Base-by-base conservation (phyloP, 2,329 filamentous ascomycete species). In the Talaromyces sp. region DNA sequence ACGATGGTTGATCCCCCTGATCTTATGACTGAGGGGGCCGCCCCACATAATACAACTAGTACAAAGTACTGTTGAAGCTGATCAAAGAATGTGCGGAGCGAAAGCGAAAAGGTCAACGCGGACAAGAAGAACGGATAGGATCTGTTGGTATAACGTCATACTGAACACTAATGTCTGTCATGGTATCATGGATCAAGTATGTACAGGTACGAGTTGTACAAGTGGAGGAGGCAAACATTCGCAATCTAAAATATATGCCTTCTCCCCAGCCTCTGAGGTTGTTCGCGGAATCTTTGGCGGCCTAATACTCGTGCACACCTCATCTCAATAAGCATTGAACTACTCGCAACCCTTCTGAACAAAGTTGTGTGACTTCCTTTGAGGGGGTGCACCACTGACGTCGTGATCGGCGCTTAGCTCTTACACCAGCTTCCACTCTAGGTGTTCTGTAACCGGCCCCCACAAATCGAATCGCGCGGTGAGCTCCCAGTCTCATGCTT, bases 371-470 rank as follows among this genome's bases (percentile, higher is more conserved):
- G 35, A 8, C 19, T 16, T 40, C 13, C 8, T 9, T 27, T 29
- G 14, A 30, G 14, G 33, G 16, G 6, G 10, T 24, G 32, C 11
- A n/a, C 29, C 22, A 36, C 48, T 58, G 56, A 60, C 53, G 53
- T 58, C 40, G 51, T 47, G 57, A 58, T 58, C 56, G 56, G 19
- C 53, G 30, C 4, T 19, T 42, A 19, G 32, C 37, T 40, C 37
- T 20, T 29, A n/a, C 19, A 11, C 22, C 14, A 11, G 33, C 32
- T n/a, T 22, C 32, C 14, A 24, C 20, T 27, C 30, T 27, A 9
- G 32, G 22, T 19, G 37, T 41, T 41, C 37, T 47, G 30, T 17
- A 22, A 36, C 29, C 22, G 29, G 29, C 14, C 17, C 29, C 42
- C 42, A 44, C 29, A 16, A 44, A 22, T 17, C 19, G 13, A 20